Conservation (phyloP, 192 early-diverging fungal species). For the Neocallimastix lanati region DNA sequence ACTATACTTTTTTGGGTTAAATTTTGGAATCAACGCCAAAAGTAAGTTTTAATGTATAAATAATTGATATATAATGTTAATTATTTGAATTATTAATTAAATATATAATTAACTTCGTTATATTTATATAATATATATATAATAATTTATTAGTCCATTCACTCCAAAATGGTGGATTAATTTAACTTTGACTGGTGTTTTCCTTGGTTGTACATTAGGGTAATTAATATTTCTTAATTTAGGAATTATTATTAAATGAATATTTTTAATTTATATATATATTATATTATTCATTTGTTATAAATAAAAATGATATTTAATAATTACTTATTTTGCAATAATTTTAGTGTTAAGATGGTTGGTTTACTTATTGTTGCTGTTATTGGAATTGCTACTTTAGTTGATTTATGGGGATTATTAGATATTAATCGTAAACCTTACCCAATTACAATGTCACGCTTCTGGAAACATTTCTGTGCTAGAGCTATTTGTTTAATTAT, state of each 20-base stretch:
- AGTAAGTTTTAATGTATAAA: conserved; percentile 6
- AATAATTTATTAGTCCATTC: conserved; percentile 62
- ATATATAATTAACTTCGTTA: no score
- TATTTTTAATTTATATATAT: no score
- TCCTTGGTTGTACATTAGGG: conserved; percentile 54
- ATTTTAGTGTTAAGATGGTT: conserved; percentile 77
- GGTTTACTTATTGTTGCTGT: conserved; percentile 72
- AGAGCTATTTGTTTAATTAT: conserved; percentile 67
- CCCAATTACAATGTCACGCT: conserved; percentile 20
- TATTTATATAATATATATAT: no score
- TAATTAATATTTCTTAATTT: no score
- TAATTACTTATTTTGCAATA: no score
- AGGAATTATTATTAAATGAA: no score
- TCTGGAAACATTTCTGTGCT: conserved; percentile 66
- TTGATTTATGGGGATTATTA: conserved; percentile 82
- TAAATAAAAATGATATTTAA: no score
- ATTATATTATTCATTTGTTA: no score
- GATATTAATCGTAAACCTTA: conserved; percentile 51
- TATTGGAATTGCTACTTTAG: conserved; percentile 63
- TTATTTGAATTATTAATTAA: no score
- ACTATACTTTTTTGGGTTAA: conserved; percentile 72
- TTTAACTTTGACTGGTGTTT: conserved; percentile 61
- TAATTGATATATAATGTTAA: no score
- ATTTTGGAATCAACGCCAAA: conserved; percentile 53
- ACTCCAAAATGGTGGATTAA: conserved; percentile 67